These are phyloP conservation scores for Sequoiadendron giganteum DNA, from an alignment of 75 land plant genomes.

Conservation along the genomic window DNA sequence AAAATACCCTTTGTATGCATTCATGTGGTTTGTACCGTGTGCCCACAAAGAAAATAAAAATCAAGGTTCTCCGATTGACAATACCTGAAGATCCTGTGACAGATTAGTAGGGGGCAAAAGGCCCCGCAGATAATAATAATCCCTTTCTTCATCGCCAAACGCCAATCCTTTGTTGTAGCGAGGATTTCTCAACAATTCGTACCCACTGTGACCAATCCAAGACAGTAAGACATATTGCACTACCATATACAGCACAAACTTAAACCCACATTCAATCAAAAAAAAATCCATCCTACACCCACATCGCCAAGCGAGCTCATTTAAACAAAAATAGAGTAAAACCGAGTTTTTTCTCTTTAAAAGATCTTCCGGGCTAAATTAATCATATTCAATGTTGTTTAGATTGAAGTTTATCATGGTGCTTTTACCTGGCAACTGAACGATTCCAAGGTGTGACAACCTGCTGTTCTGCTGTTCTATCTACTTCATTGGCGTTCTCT, in stretches of 20 bases:
- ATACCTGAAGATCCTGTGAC: slow-evolving; percentile 45
- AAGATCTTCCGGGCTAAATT: not conserved
- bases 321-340: not conserved
- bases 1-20: not conserved
- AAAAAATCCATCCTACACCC: not conserved
- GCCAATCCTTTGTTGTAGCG: slow-evolving; percentile 48
- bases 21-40: not conserved
- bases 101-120: slow-evolving; percentile 38
- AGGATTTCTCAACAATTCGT: slow-evolving; percentile 40
- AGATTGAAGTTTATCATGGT: not conserved
- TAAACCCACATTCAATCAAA: not conserved
- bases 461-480: slow-evolving; percentile 34
- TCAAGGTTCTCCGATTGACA: not conserved
- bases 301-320: not conserved
- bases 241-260: not conserved
- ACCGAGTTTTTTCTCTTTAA: not conserved
- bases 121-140: slow-evolving; percentile 39
- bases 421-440: slow-evolving; percentile 28
- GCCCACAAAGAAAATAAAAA: not conserved
- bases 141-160: slow-evolving; percentile 35
- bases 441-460: slow-evolving; percentile 38
- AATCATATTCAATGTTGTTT: no score
- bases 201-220: slow-evolving; percentile 22
- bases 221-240: not conserved
- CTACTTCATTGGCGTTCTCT: slow-evolving; percentile 27